phyloP scores from a whole-genome alignment of 352 stramenopile genomes.

The Stramenopiles sp. region DNA sequence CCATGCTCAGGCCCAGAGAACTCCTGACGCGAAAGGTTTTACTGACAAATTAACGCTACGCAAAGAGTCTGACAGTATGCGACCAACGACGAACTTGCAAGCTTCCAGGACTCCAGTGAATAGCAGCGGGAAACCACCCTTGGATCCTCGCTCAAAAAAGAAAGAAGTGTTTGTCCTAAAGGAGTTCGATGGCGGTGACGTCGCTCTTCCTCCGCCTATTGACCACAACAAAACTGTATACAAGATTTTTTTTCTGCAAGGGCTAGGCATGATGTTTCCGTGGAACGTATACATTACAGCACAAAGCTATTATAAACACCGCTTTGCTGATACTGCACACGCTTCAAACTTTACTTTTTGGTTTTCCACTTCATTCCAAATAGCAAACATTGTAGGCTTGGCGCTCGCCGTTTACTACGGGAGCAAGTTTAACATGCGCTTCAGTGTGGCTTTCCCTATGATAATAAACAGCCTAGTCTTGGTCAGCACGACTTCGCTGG shows the following conservation, averaged over 20 bases:
- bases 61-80: no score
- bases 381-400: constrained; percentile 8
- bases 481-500: neutral
- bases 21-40: no score
- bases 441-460: constrained; percentile 3
- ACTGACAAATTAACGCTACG: no score
- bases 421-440: constrained; percentile 6
- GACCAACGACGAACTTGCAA: no score
- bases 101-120: no score
- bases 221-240: constrained; percentile 11
- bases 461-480: constrained; percentile 3
- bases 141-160: no score
- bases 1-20: no score
- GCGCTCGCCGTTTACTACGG: neutral
- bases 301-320: constrained; percentile 8
- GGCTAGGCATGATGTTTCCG: constrained; percentile 8
- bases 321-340: neutral
- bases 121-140: no score
- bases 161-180: no score
- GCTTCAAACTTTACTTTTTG: constrained; percentile 1
- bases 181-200: neutral
- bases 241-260: constrained; percentile 12
- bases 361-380: constrained; percentile 9
- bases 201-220: neutral
- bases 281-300: constrained; percentile 10